phyloP scores from a whole-genome alignment of 495 filamentous ascomycete species.

The Aspergillus diversus region DNA sequence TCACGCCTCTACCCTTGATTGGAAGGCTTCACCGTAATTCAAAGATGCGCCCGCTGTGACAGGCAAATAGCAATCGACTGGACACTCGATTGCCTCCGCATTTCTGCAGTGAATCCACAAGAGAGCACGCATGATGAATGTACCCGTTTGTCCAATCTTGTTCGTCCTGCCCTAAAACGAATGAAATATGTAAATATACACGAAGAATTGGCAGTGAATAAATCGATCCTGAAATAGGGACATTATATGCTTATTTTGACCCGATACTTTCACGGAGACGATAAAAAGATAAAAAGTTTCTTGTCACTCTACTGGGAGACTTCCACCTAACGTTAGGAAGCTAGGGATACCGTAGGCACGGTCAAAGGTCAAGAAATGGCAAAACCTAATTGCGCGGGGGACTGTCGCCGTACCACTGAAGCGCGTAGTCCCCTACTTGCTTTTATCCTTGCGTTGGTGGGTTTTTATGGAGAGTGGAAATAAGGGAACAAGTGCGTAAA shows the following conservation, averaged over 20 bases:
- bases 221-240: too few relatives aligned
- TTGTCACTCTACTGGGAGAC: neutral
- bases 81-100: too few relatives aligned
- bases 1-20: too few relatives aligned
- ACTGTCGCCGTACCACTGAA: neutral
- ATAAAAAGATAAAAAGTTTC: neutral
- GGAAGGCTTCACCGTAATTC: neutral
- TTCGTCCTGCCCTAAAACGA: too few relatives aligned
- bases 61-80: neutral
- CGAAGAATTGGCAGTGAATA: too few relatives aligned
- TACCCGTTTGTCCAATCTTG: too few relatives aligned
- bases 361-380: neutral
- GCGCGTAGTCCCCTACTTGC: neutral
- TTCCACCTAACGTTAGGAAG: neutral
- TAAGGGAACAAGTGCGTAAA: conserved; percentile 6
- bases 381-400: neutral
- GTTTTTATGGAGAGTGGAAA: neutral
- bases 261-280: too few relatives aligned
- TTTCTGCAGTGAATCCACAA: too few relatives aligned
- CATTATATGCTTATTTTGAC: too few relatives aligned
- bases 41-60: neutral
- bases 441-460: conserved; percentile 12
- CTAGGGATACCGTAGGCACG: neutral
- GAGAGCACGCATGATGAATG: too few relatives aligned
- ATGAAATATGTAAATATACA: too few relatives aligned